Base-by-base conservation (phyloP, 768 basidiomycete genomes). In the Lactarius pseudohatsudake region DNA sequence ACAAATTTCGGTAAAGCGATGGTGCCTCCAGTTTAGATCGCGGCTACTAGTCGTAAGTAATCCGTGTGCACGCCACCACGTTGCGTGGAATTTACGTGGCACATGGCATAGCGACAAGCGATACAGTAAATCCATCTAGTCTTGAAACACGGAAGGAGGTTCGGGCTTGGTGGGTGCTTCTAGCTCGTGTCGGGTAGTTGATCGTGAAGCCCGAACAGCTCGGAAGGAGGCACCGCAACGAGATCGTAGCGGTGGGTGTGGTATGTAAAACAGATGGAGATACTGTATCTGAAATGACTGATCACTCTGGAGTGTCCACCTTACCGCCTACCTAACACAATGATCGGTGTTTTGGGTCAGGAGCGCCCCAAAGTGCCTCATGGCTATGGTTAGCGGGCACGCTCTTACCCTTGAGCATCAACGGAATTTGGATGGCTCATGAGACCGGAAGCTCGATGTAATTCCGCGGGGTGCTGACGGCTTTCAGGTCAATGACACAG, bases 271-370 rank as follows among this genome's bases (percentile, higher is more conserved):
- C 54, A 56, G n/a, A 11, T 32, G 28, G 16, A n/a, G 28, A 32
- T 9, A 53, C n/a, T 10, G 60, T 13, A 28, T 40, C 34, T 53
- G 22, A 41, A 38, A 40, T 30, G 7, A 13, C 30, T 18, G 64
- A 38, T 47, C 59, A 30, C 34, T 60, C 40, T 34, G n/a, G 26
- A 34, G 41, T 26, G 28, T 60, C 26, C 40, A n/a, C 54, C 45
- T 66, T 36, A 26, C 55, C 60, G 30, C 45, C 55, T 54, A 28
- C 45, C 45, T 28, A 34, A 58, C 61, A 61, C 56, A 47, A 58
- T 57, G 58, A 62, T 43, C 30, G 8, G 38, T 54, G 56, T 59
- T 54, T 59, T n/a, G 22, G 36, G 13, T 22, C 30, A 34, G n/a
- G 41, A 45, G 43, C 34, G 11, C 45, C 32, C 16, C 28, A 10